phyloP scores from a whole-genome alignment of 176 grass and related monocot genomes.

The Alloteropsis semialata region DNA sequence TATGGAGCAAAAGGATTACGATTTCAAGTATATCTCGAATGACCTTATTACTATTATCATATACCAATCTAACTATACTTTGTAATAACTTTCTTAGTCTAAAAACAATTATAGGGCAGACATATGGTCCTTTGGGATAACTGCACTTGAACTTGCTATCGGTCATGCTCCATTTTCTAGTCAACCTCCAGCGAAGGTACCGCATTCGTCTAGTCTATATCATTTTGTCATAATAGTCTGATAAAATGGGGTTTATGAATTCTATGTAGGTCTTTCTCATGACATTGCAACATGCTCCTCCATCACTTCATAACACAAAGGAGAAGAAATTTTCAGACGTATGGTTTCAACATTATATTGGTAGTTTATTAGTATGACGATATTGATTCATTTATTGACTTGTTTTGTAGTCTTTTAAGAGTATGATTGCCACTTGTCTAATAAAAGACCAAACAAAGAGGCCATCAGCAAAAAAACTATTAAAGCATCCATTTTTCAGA shows the following conservation, averaged over 20 bases:
- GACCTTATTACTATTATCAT: not conserved
- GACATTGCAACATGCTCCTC: slow-evolving; percentile 78
- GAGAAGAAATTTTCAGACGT: slow-evolving; percentile 88
- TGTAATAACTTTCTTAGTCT: not conserved
- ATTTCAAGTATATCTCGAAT: slow-evolving; percentile 61
- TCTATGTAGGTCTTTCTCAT: slow-evolving; percentile 69
- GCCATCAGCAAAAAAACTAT: slow-evolving; percentile 65
- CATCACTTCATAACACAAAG: slow-evolving; percentile 81
- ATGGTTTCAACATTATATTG: slow-evolving; percentile 21
- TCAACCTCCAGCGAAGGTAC: slow-evolving; percentile 81
- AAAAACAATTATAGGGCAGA: slow-evolving; percentile 58
- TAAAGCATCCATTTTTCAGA: slow-evolving; percentile 89
- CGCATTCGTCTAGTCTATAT: not conserved
- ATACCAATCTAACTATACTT: not conserved
- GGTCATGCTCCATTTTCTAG: slow-evolving; percentile 93
- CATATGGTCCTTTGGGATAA: slow-evolving; percentile 97
- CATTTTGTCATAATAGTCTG: not conserved
- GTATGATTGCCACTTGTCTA: slow-evolving; percentile 85
- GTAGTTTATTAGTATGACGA: not conserved
- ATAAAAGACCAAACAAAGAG: slow-evolving; percentile 88
- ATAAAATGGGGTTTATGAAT: not conserved
- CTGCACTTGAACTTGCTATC: slow-evolving; percentile 89
- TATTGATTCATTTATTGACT: not conserved
- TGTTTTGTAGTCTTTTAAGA: slow-evolving; percentile 65
- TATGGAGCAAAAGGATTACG: slow-evolving; percentile 91